These are phyloP conservation scores for Volutella citrinella DNA, from an alignment of 2,329 filamentous ascomycete genomes.

Conservation along the genomic window DNA sequence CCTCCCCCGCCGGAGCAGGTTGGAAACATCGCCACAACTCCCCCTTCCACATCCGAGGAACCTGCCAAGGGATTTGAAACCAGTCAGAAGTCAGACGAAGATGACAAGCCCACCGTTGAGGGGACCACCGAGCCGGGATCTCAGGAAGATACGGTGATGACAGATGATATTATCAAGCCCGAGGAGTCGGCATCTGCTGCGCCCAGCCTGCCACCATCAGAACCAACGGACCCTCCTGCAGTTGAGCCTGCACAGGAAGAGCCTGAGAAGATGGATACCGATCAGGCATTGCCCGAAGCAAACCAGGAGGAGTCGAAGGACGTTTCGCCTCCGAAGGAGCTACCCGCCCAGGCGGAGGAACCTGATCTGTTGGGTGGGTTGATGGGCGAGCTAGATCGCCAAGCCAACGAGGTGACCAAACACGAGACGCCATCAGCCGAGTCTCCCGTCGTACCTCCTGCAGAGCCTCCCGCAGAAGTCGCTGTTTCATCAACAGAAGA, in stretches of 20 bases:
- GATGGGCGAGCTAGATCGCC: constrained; percentile 43
- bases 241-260: constrained; percentile 20
- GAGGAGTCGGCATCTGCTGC: constrained; percentile 38
- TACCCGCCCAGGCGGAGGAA: constrained; percentile 29
- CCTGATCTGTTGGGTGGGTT: constrained; percentile 45
- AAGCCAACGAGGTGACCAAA: constrained; percentile 20
- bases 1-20: constrained; percentile 39
- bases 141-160: constrained; percentile 30
- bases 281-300: no score
- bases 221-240: constrained; percentile 27
- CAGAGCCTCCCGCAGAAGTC: constrained; percentile 9
- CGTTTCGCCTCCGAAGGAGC: constrained; percentile 18
- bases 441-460: constrained; percentile 5
- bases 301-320: constrained; percentile 18
- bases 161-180: constrained; percentile 36
- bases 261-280: not conserved
- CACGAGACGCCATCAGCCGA: constrained; percentile 1
- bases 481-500: no score
- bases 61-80: no score
- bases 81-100: no score
- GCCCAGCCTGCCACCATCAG: constrained; percentile 25
- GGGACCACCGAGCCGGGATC: constrained; percentile 13
- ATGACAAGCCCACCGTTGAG: constrained; percentile 26
- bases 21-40: constrained; percentile 37
- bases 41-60: constrained; percentile 18